Evolutionary conservation across 768 basidiomycete species (phyloP).

Genomic region (Leccinellum luteum): DNA sequence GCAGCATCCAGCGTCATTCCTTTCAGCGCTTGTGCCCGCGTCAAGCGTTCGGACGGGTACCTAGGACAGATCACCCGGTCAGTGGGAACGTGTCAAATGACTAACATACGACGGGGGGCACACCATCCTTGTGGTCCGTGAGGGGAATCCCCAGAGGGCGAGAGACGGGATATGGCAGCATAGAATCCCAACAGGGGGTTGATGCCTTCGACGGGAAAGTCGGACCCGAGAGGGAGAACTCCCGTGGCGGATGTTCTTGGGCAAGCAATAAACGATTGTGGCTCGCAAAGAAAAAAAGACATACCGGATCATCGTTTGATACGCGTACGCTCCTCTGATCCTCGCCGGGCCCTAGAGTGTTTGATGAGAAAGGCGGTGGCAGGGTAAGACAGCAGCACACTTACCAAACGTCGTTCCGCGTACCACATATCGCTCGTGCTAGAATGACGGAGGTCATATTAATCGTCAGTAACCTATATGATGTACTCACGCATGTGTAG

Average conservation of each 20-base stretch:
- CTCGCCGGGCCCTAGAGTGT: slow-evolving; percentile 67
- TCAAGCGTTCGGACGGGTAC: slow-evolving; percentile 74
- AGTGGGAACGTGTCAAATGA: background rate
- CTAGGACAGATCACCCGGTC: slow-evolving; percentile 39
- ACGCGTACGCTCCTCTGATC: slow-evolving; percentile 88
- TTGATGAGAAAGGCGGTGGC: background rate
- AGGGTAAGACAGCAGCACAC: slow-evolving; percentile 2
- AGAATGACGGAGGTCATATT: background rate
- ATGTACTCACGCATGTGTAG: slow-evolving; percentile 76
- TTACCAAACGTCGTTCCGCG: slow-evolving; percentile 76
- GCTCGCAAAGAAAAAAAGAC: slow-evolving; percentile 14
- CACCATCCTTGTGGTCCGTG: slow-evolving; percentile 85
- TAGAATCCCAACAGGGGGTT: slow-evolving; percentile 90
- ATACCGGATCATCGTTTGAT: slow-evolving; percentile 71
- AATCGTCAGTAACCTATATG: background rate
- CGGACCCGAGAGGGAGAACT: slow-evolving; percentile 80
- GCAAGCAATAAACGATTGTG: background rate
- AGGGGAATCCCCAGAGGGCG: slow-evolving; percentile 69
- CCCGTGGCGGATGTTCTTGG: slow-evolving; percentile 50
- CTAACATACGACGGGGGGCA: slow-evolving; percentile 14
- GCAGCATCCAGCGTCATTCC: slow-evolving; percentile 92
- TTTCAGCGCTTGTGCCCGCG: slow-evolving; percentile 78
- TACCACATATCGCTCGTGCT: slow-evolving; percentile 93
- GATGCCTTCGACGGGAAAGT: slow-evolving; percentile 91
- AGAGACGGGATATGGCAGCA: slow-evolving; percentile 77